Evolutionary conservation across 495 filamentous ascomycete genomes (phyloP).

Genomic region (Lineolata rhizophorae): DNA sequence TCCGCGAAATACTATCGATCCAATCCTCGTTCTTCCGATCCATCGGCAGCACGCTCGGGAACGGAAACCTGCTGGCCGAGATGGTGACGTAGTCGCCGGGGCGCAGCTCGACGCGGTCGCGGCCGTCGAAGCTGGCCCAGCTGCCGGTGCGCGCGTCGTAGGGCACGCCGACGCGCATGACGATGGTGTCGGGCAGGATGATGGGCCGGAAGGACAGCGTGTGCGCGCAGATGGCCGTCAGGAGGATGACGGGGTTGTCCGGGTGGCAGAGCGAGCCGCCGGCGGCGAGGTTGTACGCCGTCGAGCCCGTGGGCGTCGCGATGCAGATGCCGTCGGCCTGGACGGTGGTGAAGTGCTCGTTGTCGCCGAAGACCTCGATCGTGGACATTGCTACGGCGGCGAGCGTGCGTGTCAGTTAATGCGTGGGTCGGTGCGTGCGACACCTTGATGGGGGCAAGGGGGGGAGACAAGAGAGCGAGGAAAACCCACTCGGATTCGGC

Average conservation of each 20-base stretch:
- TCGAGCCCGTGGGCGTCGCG: conserved; percentile 79
- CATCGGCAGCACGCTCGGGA: conserved; percentile 65
- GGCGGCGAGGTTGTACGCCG: conserved; percentile 91
- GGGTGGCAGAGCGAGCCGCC: conserved; percentile 90
- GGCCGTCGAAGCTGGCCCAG: conserved; percentile 93
- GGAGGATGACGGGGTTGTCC: conserved; percentile 88
- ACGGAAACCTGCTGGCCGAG: conserved; percentile 77
- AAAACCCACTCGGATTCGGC: conserved; percentile 56
- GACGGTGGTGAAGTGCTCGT: conserved; percentile 79
- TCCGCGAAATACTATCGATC: conserved; percentile 77
- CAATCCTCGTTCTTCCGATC: conserved; percentile 67
- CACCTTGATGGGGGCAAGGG: too few relatives aligned
- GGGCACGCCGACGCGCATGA: conserved; percentile 75
- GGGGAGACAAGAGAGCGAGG: conserved; percentile 5
- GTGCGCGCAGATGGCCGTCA: conserved; percentile 90
- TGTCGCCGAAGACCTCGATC: conserved; percentile 83
- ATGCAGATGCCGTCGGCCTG: conserved; percentile 80
- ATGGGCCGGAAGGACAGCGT: conserved; percentile 90
- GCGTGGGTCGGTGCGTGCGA: neutral
- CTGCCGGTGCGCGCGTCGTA: conserved; percentile 73
- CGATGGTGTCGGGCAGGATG: conserved; percentile 85
- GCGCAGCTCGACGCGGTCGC: conserved; percentile 46
- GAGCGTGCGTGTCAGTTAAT: conserved; percentile 10
- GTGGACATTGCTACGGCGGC: conserved; percentile 47
- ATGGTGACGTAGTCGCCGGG: conserved; percentile 95